Evolutionary conservation across 208 protist genomes (phyloP).

Genomic region (Leishmania turanica): DNA sequence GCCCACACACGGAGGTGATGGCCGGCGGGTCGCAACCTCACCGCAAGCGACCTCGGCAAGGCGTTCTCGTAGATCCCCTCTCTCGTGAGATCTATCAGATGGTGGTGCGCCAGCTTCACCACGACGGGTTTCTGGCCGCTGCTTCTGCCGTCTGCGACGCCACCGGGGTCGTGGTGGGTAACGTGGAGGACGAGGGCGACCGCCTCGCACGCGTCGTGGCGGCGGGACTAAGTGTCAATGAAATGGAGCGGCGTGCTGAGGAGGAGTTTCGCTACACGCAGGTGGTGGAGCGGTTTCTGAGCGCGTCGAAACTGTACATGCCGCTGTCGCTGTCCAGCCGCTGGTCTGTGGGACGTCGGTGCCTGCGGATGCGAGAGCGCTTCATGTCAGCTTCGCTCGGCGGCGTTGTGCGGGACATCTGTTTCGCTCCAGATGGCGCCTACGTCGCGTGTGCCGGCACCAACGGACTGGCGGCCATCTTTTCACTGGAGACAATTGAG

Average conservation of each 20-base stretch:
- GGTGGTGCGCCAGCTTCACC: slow-evolving; percentile 79
- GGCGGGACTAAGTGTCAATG: slow-evolving; percentile 50
- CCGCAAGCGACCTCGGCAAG: slow-evolving; percentile 57
- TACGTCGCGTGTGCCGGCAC: slow-evolving; percentile 67
- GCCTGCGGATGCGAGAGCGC: slow-evolving; percentile 62
- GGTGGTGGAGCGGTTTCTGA: slow-evolving; percentile 81
- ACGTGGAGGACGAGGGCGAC: slow-evolving; percentile 51
- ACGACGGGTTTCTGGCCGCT: slow-evolving; percentile 78
- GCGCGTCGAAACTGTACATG: slow-evolving; percentile 74
- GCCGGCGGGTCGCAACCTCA: slow-evolving; percentile 28
- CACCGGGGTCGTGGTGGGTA: slow-evolving; percentile 59
- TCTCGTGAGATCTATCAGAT: slow-evolving; percentile 73
- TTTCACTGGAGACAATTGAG: slow-evolving; percentile 74
- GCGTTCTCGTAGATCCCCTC: slow-evolving; percentile 49
- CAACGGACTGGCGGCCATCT: slow-evolving; percentile 70
- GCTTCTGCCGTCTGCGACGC: slow-evolving; percentile 76
- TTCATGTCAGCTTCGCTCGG: slow-evolving; percentile 74
- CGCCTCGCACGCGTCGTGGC: slow-evolving; percentile 50
- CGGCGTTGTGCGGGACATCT: slow-evolving; percentile 64
- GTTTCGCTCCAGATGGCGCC: slow-evolving; percentile 73
- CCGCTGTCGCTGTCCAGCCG: slow-evolving; percentile 58
- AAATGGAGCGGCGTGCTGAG: slow-evolving; percentile 37
- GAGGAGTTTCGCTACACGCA: slow-evolving; percentile 43
- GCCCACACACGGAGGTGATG: slow-evolving; percentile 32
- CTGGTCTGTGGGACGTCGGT: slow-evolving; percentile 52